phyloP scores from a whole-genome alignment of 768 basidiomycete species.

The Tylopilus rubrobrunneus region DNA sequence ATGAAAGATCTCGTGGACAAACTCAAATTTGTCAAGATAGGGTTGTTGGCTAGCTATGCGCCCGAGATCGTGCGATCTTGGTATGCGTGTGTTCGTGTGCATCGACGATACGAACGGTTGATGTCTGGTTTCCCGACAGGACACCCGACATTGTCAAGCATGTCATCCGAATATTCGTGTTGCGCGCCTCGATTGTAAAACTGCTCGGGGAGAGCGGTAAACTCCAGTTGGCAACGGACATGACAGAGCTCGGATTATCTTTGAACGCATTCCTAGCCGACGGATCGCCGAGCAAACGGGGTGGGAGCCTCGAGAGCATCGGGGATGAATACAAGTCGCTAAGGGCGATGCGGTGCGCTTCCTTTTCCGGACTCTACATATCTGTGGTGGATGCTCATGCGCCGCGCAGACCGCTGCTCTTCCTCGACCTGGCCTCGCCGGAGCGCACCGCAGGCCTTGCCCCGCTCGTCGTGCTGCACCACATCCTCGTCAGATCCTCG shows the following conservation, averaged over 20 bases:
- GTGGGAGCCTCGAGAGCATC: constrained; percentile 64
- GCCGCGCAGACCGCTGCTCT: constrained; percentile 69
- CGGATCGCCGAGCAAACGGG: constrained; percentile 52
- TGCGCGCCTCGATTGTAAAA: constrained; percentile 90
- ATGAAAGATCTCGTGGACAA: constrained; percentile 81
- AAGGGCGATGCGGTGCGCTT: constrained; percentile 73
- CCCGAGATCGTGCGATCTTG: constrained; percentile 73
- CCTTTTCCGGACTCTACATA: neutral
- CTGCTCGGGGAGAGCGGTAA: constrained; percentile 92
- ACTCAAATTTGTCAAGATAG: constrained; percentile 72
- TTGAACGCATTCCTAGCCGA: constrained; percentile 74
- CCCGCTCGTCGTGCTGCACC: constrained; percentile 84
- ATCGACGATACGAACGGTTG: neutral
- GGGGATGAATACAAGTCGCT: constrained; percentile 87
- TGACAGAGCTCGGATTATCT: constrained; percentile 95
- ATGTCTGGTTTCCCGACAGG: constrained; percentile 37
- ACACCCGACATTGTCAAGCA: constrained; percentile 65
- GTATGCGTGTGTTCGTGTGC: constrained; percentile 36
- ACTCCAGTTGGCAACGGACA: constrained; percentile 90
- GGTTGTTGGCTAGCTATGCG: constrained; percentile 72
- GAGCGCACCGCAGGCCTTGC: constrained; percentile 74
- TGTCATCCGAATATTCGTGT: constrained; percentile 79
- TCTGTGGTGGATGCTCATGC: neutral
- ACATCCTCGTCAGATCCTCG: constrained; percentile 86
- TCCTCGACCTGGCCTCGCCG: constrained; percentile 76